A percentile compares a stretch with the other conserved stretches of the same genome.
phyloP scores from a whole-genome alignment of 2,329 filamentous ascomycete genomes.

The Endocalyx cinctus region DNA sequence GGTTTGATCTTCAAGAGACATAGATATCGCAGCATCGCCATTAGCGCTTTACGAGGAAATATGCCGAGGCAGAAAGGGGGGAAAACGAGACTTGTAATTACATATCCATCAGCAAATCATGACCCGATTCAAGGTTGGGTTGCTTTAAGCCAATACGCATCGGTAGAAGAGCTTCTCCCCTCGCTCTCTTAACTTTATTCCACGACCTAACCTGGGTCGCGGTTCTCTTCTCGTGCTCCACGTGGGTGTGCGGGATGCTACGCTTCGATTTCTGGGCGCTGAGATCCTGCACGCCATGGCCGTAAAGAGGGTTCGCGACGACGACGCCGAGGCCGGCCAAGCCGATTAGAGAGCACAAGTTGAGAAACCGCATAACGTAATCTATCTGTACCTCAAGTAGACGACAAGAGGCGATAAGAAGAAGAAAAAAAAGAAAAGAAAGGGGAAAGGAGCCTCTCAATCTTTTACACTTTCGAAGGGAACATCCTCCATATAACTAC shows the following conservation, averaged over 20 bases:
- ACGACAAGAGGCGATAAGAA: too few relatives aligned
- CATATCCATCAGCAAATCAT: constrained; percentile 24
- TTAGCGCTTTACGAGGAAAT: constrained; percentile 3
- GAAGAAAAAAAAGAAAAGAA: too few relatives aligned
- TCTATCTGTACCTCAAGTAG: too few relatives aligned
- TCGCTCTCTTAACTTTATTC: constrained; percentile 16
- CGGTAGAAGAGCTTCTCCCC: constrained; percentile 16
- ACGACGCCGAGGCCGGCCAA: constrained; percentile 12
- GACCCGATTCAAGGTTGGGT: constrained; percentile 18
- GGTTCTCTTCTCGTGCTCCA: constrained; percentile 19
- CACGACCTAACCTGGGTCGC: constrained; percentile 14
- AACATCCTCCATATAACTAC: too few relatives aligned
- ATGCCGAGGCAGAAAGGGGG: too few relatives aligned
- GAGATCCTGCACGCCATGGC: background rate
- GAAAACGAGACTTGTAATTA: constrained; percentile 8
- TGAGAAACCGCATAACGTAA: constrained; percentile 16
- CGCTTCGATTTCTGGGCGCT: constrained; percentile 9
- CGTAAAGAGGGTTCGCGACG: constrained; percentile 15
- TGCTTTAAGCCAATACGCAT: constrained; percentile 24
- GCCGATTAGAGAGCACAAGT: constrained; percentile 9
- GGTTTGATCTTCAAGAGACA: constrained; percentile 25
- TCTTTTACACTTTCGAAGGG: too few relatives aligned
- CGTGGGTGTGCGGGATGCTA: constrained; percentile 17
- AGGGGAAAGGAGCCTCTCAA: too few relatives aligned
- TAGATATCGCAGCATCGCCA: constrained; percentile 3